Evolutionary conservation across 1,284 basidiomycete species (phyloP).

Genomic region (Cryptococcus amylolentus): DNA sequence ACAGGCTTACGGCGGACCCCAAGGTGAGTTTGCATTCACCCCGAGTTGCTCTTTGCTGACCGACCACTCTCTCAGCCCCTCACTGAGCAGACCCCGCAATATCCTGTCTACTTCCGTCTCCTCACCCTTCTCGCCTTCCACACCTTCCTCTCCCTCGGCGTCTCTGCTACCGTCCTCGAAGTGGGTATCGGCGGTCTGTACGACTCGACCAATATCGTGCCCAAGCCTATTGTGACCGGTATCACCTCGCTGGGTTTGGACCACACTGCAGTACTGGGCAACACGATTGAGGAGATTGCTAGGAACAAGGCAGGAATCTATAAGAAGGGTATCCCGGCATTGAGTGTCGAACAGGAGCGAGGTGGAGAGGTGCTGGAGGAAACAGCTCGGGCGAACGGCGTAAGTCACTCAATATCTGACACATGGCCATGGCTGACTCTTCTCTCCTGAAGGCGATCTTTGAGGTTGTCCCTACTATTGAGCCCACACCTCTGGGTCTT

Average conservation of each 20-base stretch:
- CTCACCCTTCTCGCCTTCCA: constrained; percentile 91
- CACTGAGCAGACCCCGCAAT: constrained; percentile 57
- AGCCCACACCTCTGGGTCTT: constrained; percentile 60
- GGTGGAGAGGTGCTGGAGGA: constrained; percentile 65
- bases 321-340: constrained; percentile 82
- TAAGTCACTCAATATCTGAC: constrained; percentile 1
- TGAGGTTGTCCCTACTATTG: constrained; percentile 35
- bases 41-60: neutral
- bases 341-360: constrained; percentile 72
- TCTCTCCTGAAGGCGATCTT: constrained; percentile 41
- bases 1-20: constrained; percentile 68
- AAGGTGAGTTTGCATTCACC: constrained; percentile 51
- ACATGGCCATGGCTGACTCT: constrained; percentile 54
- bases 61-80: constrained; percentile 26
- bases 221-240: constrained; percentile 81
- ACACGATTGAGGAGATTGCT: constrained; percentile 85
- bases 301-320: constrained; percentile 97
- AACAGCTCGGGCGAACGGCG: constrained; percentile 66
- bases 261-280: constrained; percentile 86
- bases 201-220: constrained; percentile 96
- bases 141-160: constrained; percentile 67
- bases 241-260: constrained; percentile 89
- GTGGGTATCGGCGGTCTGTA: constrained; percentile 94
- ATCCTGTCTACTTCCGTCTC: constrained; percentile 90
- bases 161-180: constrained; percentile 89